phyloP scores from a whole-genome alignment of 2,329 filamentous ascomycete genomes.

The Dothideomycetidae sp. region DNA sequence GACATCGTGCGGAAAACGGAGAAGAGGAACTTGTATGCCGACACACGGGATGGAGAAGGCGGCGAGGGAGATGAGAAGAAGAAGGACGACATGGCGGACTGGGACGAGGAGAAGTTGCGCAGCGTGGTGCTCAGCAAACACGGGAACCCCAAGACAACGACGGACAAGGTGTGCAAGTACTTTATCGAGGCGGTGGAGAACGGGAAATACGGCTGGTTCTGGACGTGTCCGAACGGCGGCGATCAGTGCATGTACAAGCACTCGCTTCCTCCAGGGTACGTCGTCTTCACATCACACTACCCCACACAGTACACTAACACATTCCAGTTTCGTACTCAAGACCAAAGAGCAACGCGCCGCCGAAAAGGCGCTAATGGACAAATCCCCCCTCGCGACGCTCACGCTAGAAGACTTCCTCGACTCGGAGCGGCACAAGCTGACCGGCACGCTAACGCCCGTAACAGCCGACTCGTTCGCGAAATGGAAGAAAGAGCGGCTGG shows the following conservation, averaged over 20 bases:
- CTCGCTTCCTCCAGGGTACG: constrained; percentile 82
- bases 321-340: constrained; percentile 74
- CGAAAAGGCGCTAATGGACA: constrained; percentile 91
- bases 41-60: constrained; percentile 59
- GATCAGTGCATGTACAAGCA: constrained; percentile 99
- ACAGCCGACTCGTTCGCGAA: constrained; percentile 85
- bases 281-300: constrained; percentile 19
- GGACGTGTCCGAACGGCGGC: constrained; percentile 89
- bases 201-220: constrained; percentile 98
- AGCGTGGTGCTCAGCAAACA: constrained; percentile 91
- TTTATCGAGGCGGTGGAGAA: constrained; percentile 97
- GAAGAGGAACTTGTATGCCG: constrained; percentile 84
- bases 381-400: constrained; percentile 83
- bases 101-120: constrained; percentile 92
- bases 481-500: constrained; percentile 88
- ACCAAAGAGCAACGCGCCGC: constrained; percentile 92
- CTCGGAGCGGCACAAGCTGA: constrained; percentile 88
- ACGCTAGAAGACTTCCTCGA: constrained; percentile 97
- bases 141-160: constrained; percentile 86
- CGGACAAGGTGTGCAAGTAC: constrained; percentile 98
- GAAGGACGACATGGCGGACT: constrained; percentile 84
- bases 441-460: constrained; percentile 80
- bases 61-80: constrained; percentile 61
- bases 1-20: constrained; percentile 79
- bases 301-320: constrained; percentile 12